Evolutionary conservation across 495 filamentous ascomycete genomes (phyloP), one percentile per base, ranked within the genome.

Genomic region (Penicillium chermesinum): DNA sequence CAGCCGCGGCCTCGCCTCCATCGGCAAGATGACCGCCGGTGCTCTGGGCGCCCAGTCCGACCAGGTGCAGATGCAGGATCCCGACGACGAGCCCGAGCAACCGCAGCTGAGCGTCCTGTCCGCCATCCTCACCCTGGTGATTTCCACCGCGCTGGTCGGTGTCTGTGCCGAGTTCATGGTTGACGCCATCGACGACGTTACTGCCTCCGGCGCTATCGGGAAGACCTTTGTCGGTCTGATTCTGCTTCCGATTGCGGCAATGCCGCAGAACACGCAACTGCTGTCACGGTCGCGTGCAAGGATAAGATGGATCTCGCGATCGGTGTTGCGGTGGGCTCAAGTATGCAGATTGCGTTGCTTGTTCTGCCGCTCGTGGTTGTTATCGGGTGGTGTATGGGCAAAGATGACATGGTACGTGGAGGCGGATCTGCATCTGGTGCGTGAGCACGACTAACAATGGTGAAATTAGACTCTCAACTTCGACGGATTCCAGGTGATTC

Each of bases 91-190:
- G 44, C 78, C 83, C 0, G 88, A 95, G 58, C 72, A 80, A 53
- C 88, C 90, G 0, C 80, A 87, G 53, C 72, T 96, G 7, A 78
- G 79, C 18, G 71, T 91, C 34, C 55, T 54, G 30, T 84, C 87
- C 35, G 89, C 91, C 2, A 30, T 93, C 6, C 65, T 79, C 36
- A 88, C 86, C 0, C 78, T 97, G 7, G 71, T 70, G 9, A 69
- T 78, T 27, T 82, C 85, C 1, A 96, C 91, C 5, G 82, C 81
- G 12, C 71, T 95, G 27, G 87, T 96, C 43, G 91, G 85, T 14
- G 70, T 95, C 30, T 95, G 91, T 61, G 87, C 91, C 14, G 91
- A 96, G 61, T 95, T 82, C 62, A 89, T 96, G 81, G 89, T 95
- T 16, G 72, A 81, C 46, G 80, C 82, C 36, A 95, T 96, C 66